phyloP scores from a whole-genome alignment of 2,329 filamentous ascomycete species.

The Trichophyton benhamiae region DNA sequence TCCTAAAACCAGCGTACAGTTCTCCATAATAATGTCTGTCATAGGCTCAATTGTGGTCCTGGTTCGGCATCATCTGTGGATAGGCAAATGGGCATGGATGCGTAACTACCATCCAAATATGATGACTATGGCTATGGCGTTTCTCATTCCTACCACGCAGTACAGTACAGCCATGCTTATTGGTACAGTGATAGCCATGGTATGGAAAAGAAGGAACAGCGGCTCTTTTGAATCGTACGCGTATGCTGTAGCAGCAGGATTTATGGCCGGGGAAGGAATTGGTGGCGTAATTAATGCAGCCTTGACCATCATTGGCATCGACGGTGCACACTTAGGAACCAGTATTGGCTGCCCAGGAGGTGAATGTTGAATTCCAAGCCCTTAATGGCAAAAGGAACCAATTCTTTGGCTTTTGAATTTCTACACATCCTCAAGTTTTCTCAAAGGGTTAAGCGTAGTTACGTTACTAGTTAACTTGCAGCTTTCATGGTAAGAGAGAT shows the following conservation, averaged over 20 bases:
- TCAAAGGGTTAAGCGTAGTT: too few species aligned
- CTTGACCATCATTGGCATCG: constrained; percentile 28
- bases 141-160: constrained; percentile 45
- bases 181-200: constrained; percentile 40
- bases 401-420: too few species aligned
- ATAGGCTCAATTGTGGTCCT: constrained; percentile 5
- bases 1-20: constrained; percentile 37
- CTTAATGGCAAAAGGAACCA: not conserved
- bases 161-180: constrained; percentile 49
- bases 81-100: constrained; percentile 6
- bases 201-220: constrained; percentile 45
- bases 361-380: not conserved
- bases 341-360: constrained; percentile 32
- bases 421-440: too few species aligned
- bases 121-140: constrained; percentile 43
- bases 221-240: constrained; percentile 46
- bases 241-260: constrained; percentile 47
- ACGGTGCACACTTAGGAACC: constrained; percentile 31
- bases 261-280: constrained; percentile 53
- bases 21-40: constrained; percentile 43
- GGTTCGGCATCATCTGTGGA: constrained; percentile 7
- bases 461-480: too few species aligned
- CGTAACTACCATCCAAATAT: constrained; percentile 10
- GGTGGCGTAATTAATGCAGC: constrained; percentile 51
- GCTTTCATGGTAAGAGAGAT: too few species aligned